Conservation (phyloP, 176 grass and related monocot genomes). For the Aegilops sharonensis region DNA sequence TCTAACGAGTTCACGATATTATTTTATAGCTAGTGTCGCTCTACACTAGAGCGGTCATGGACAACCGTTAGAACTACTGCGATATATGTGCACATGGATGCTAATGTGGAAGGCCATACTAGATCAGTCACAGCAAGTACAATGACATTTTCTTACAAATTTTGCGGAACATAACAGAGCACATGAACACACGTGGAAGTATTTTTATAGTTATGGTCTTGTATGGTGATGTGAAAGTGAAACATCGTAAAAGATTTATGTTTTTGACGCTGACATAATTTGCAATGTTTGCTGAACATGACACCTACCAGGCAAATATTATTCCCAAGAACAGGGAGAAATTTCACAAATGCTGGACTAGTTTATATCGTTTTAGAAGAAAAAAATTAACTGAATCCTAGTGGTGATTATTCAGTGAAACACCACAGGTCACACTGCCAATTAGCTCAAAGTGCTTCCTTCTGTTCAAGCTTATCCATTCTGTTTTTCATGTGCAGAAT, state of each 20-base stretch:
- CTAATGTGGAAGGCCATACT: not conserved
- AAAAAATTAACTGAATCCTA: too few relatives aligned
- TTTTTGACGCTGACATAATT: not conserved
- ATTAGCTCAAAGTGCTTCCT: not conserved
- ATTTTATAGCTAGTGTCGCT: not conserved
- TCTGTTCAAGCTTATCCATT: not conserved
- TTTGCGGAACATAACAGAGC: not conserved
- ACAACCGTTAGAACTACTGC: not conserved
- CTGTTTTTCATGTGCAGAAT: too few relatives aligned
- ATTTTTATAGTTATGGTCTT: not conserved
- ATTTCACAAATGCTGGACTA: not conserved
- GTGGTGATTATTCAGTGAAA: not conserved
- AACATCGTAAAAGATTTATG: not conserved
- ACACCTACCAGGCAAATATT: not conserved
- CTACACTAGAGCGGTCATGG: not conserved
- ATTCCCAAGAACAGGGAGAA: not conserved
- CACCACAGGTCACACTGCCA: not conserved
- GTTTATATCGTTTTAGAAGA: not conserved
- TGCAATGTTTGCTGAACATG: not conserved
- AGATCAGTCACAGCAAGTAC: not conserved
- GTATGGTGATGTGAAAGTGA: not conserved
- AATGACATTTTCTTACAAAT: not conserved
- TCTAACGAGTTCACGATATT: not conserved
- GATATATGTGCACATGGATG: not conserved
- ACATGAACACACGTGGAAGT: not conserved